These are phyloP conservation scores for Bipolaris oryzae DNA, from an alignment of 2,329 filamentous ascomycete species.

Conservation along the genomic window DNA sequence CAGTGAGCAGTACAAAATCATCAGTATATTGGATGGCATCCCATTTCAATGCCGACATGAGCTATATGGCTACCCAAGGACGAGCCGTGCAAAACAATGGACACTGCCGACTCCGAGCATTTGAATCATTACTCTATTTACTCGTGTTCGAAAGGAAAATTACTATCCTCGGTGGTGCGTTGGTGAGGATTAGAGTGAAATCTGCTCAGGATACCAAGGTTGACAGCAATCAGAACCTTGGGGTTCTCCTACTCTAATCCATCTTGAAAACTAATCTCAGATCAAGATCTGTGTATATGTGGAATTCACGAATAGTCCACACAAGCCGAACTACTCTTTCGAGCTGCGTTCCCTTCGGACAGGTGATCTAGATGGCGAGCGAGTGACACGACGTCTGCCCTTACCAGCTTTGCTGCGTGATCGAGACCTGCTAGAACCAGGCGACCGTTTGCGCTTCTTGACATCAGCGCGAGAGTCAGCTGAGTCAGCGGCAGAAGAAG, in stretches of 20 bases:
- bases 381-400: slow-evolving; percentile 26
- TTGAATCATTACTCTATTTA: slow-evolving; percentile 1
- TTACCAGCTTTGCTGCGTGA: slow-evolving; percentile 30
- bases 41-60: not conserved
- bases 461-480: slow-evolving; percentile 57
- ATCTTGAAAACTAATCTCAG: not conserved
- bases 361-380: slow-evolving; percentile 28
- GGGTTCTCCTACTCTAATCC: not conserved
- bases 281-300: not conserved
- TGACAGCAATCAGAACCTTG: not conserved
- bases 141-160: not conserved
- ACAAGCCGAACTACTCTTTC: slow-evolving; percentile 17
- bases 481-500: slow-evolving; percentile 50
- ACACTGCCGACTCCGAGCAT: not conserved
- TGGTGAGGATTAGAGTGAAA: not conserved
- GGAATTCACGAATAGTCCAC: not conserved
- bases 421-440: slow-evolving; percentile 49
- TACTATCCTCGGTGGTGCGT: not conserved
- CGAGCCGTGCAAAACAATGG: not conserved
- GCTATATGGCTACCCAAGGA: not conserved
- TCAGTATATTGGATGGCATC: not conserved
- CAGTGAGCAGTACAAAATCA: not conserved
- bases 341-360: slow-evolving; percentile 13
- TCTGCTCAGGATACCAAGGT: not conserved
- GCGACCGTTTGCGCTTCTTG: slow-evolving; percentile 54